phyloP scores from a whole-genome alignment of 2,329 filamentous ascomycete genomes.

The Colletotrichum phormii region DNA sequence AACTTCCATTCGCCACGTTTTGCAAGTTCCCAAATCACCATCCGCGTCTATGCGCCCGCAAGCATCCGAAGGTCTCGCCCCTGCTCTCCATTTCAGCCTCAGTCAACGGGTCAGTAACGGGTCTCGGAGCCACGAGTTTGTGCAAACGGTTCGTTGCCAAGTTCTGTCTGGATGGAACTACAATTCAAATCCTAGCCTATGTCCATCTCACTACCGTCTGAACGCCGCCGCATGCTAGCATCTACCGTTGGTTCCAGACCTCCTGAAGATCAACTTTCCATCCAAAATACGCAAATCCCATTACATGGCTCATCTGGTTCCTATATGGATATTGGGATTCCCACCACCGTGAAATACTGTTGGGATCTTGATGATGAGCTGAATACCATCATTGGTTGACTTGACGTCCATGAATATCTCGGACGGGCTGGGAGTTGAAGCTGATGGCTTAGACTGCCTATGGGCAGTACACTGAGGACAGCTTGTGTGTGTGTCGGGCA shows the following conservation, averaged over 20 bases:
- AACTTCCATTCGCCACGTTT: conserved; percentile 27
- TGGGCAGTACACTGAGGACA: conserved; percentile 18
- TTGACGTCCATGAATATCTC: conserved; percentile 69
- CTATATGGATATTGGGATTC: conserved; percentile 47
- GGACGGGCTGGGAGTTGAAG: conserved; percentile 56
- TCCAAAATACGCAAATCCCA: not conserved
- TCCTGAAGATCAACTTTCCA: conserved; percentile 9
- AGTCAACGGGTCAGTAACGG: conserved; percentile 9
- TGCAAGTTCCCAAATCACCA: conserved; percentile 1
- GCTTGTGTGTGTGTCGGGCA: conserved; percentile 45
- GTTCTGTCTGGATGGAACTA: conserved; percentile 7
- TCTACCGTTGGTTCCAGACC: conserved; percentile 31
- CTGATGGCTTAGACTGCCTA: conserved; percentile 45
- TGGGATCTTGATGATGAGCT: conserved; percentile 68
- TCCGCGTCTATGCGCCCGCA: conserved; percentile 20
- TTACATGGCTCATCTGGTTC: conserved; percentile 31
- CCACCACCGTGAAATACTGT: conserved; percentile 61
- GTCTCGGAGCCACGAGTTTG: conserved; percentile 12
- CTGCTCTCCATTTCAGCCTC: conserved; percentile 30
- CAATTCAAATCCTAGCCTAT: conserved; percentile 12
- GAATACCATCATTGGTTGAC: conserved; percentile 68
- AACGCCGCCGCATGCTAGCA: conserved; percentile 34
- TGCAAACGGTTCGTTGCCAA: conserved; percentile 12
- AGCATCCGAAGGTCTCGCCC: conserved; percentile 7
- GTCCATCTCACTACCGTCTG: conserved; percentile 23